Percentiles rank a stretch among this genome's conserved stretches.
phyloP scores from a whole-genome alignment of 163 green algal genomes.

The Chloromonas sp. region DNA sequence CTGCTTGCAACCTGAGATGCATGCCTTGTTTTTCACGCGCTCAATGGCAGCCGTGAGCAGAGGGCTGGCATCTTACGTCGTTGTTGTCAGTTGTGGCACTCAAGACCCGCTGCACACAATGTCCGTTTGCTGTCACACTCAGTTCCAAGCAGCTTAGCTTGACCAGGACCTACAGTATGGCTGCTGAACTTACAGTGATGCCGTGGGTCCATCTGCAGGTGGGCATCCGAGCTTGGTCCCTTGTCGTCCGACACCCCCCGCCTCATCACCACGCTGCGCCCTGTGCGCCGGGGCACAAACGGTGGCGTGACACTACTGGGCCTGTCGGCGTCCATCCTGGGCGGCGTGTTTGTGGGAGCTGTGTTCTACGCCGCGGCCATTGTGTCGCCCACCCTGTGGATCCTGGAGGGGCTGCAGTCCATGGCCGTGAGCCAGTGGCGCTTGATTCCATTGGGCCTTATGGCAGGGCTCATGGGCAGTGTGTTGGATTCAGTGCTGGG shows the following conservation, averaged over 20 bases:
- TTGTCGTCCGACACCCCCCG: slow-evolving; percentile 61
- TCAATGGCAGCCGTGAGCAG: too few species aligned
- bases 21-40: too few species aligned
- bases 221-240: slow-evolving; percentile 82
- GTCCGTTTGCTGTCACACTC: too few species aligned
- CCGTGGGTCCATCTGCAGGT: slow-evolving; percentile 21
- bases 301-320: slow-evolving; percentile 80
- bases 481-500: slow-evolving; percentile 89
- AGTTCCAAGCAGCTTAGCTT: too few species aligned
- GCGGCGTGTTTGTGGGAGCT: slow-evolving; percentile 76
- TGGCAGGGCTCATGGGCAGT: slow-evolving; percentile 75
- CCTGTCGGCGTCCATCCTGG: slow-evolving; percentile 60
- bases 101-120: too few species aligned
- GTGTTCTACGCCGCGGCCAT: slow-evolving; percentile 58
- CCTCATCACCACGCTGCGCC: slow-evolving; percentile 78
- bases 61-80: too few species aligned
- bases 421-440: slow-evolving; percentile 56
- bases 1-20: too few species aligned
- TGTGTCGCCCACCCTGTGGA: slow-evolving; percentile 40
- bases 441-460: slow-evolving; percentile 61
- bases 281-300: slow-evolving; percentile 75
- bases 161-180: too few species aligned
- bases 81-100: too few species aligned
- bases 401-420: slow-evolving; percentile 38
- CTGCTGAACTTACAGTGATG: too few species aligned